Evolutionary conservation across 148 eudicot genomes (phyloP).

Genomic region (Oxyria digyna): DNA sequence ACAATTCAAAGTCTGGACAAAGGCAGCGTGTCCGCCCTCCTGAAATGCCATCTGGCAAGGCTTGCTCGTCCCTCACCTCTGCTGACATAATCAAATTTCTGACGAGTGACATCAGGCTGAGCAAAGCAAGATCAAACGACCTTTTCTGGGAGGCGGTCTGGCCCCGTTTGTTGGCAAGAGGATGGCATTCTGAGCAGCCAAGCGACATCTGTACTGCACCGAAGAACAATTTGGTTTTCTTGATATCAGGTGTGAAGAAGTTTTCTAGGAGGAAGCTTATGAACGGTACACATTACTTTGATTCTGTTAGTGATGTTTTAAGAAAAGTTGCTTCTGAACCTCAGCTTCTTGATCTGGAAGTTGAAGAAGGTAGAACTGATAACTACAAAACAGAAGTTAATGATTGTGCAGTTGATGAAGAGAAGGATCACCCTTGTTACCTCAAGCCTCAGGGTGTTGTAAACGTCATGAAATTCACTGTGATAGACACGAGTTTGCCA

Average conservation of each 20-base stretch:
- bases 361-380: background rate
- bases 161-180: conserved; percentile 32
- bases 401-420: background rate
- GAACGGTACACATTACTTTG: conserved; percentile 27
- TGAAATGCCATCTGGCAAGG: conserved; percentile 11
- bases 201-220: conserved; percentile 5
- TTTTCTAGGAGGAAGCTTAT: conserved; percentile 20
- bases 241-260: conserved; percentile 26
- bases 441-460: conserved; percentile 10
- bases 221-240: conserved; percentile 16
- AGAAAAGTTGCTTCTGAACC: conserved; percentile 26
- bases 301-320: conserved; percentile 21
- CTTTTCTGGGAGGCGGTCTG: conserved; percentile 35
- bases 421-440: conserved; percentile 4
- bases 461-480: conserved; percentile 9
- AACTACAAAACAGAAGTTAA: background rate
- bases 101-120: conserved; percentile 14
- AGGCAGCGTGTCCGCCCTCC: background rate
- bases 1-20: background rate
- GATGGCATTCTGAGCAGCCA: conserved; percentile 32
- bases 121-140: conserved; percentile 21
- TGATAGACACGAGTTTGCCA: conserved; percentile 19
- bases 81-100: conserved; percentile 12
- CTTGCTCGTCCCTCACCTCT: conserved; percentile 11
- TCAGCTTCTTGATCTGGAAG: conserved; percentile 15